Evolutionary conservation across 441 rosid genomes (phyloP).

Genomic region (Bocquillonia castaneifolia): DNA sequence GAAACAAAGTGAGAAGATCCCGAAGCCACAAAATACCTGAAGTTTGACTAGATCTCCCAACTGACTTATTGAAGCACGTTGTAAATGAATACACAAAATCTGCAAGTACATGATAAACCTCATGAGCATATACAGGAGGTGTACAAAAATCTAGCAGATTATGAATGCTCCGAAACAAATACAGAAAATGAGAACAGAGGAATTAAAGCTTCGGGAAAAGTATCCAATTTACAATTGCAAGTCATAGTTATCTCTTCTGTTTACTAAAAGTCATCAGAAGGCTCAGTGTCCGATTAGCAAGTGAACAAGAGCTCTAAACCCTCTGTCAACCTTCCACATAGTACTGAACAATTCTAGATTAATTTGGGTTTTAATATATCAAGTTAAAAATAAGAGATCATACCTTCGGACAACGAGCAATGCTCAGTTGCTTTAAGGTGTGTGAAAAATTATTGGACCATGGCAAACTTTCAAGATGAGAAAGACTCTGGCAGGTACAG

Average conservation of each 20-base stretch:
- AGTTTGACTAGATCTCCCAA: constrained; percentile 66
- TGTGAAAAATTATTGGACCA: constrained; percentile 66
- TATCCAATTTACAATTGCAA: constrained; percentile 3
- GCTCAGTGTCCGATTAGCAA: background rate
- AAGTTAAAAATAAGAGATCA: constrained; percentile 8
- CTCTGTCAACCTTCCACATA: background rate
- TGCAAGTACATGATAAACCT: constrained; percentile 32
- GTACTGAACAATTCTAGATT: background rate
- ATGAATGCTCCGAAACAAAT: background rate
- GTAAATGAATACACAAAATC: constrained; percentile 84
- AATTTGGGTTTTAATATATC: background rate
- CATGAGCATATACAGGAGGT: constrained; percentile 12
- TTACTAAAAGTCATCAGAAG: background rate
- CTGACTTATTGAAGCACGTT: constrained; percentile 56
- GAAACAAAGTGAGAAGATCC: background rate
- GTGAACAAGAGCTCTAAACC: background rate
- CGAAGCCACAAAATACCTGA: constrained; percentile 38
- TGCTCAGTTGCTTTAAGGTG: constrained; percentile 50
- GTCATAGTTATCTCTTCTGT: background rate
- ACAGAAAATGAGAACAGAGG: background rate
- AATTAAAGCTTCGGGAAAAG: background rate
- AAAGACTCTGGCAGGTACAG: constrained; percentile 49
- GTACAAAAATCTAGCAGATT: background rate
- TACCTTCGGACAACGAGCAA: constrained; percentile 81
- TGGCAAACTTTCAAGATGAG: constrained; percentile 48